Percentiles rank a stretch among this genome's conserved stretches.
Conservation (phyloP, 148 eudicot genomes). For the Rheum nobile region DNA sequence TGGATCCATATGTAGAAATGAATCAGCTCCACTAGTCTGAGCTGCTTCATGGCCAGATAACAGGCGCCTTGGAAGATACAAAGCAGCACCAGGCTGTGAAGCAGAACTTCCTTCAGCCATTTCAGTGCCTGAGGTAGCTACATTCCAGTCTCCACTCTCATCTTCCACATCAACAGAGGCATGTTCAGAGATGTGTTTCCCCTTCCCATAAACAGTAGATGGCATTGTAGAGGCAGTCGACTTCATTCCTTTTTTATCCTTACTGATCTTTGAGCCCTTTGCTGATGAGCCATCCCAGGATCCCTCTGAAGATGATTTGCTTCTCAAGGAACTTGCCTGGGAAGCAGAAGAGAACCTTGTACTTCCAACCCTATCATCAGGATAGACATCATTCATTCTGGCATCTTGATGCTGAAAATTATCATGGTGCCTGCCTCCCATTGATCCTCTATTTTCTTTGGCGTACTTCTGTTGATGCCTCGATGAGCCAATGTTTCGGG, state of each 20-base stretch:
- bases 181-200: slow-evolving; percentile 27
- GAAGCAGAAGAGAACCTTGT: too few species aligned
- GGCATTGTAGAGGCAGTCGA: slow-evolving; percentile 17
- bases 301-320: slow-evolving; percentile 73
- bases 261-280: slow-evolving; percentile 42
- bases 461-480: slow-evolving; percentile 30
- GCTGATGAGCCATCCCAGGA: slow-evolving; percentile 80
- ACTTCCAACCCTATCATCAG: slow-evolving; percentile 53
- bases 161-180: slow-evolving; percentile 27
- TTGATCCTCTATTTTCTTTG: slow-evolving; percentile 31
- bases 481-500: slow-evolving; percentile 21
- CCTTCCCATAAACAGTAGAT: slow-evolving; percentile 32
- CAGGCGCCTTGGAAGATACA: slow-evolving; percentile 25
- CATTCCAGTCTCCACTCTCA: slow-evolving; percentile 30
- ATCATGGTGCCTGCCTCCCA: slow-evolving; percentile 23
- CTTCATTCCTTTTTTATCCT: slow-evolving; percentile 56
- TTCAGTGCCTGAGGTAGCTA: slow-evolving; percentile 21
- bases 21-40: slow-evolving; percentile 43
- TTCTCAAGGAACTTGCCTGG: slow-evolving; percentile 43
- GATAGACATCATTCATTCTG: slow-evolving; percentile 25
- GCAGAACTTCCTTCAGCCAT: slow-evolving; percentile 26
- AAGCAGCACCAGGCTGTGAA: slow-evolving; percentile 25
- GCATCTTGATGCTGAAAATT: slow-evolving; percentile 23
- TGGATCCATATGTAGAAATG: slow-evolving; percentile 40
- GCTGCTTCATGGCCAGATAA: slow-evolving; percentile 36